Evolutionary conservation across 2,329 filamentous ascomycete genomes (phyloP).

Genomic region (Penicillium sp.): DNA sequence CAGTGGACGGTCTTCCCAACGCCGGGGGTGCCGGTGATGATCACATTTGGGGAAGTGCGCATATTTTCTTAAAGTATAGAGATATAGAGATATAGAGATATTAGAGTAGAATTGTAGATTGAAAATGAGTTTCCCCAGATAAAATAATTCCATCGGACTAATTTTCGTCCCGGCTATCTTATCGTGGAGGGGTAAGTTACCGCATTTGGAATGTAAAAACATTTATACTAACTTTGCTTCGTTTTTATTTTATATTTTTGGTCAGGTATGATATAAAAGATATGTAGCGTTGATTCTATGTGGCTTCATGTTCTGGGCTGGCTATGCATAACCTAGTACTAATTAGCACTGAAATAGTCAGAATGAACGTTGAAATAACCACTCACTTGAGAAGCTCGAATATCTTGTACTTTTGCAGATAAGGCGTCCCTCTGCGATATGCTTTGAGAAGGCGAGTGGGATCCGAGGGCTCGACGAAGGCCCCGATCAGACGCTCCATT

Average conservation of each 20-base stretch:
- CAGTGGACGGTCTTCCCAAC: constrained; percentile 94
- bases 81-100: background rate
- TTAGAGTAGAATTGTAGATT: background rate
- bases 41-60: constrained; percentile 70
- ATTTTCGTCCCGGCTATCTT: constrained; percentile 20
- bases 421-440: constrained; percentile 68
- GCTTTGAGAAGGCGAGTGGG: constrained; percentile 61
- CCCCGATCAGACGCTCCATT: constrained; percentile 59
- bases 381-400: constrained; percentile 75
- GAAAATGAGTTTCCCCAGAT: constrained; percentile 10
- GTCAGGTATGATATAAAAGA: background rate
- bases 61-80: constrained; percentile 21
- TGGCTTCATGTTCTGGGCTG: background rate
- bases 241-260: background rate
- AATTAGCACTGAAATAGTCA: constrained; percentile 1
- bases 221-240: background rate
- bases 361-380: background rate
- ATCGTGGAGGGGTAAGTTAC: constrained; percentile 6
- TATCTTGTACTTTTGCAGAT: constrained; percentile 67
- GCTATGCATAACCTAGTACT: constrained; percentile 6
- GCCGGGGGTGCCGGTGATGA: constrained; percentile 92
- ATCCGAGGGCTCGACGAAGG: constrained; percentile 40
- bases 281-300: background rate
- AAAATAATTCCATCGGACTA: constrained; percentile 21
- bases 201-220: constrained; percentile 2